A percentile compares a stretch with the other conserved stretches of the same genome.
Conservation (phyloP, 805 yeast genomes). For the Ogataea paraovalis region DNA sequence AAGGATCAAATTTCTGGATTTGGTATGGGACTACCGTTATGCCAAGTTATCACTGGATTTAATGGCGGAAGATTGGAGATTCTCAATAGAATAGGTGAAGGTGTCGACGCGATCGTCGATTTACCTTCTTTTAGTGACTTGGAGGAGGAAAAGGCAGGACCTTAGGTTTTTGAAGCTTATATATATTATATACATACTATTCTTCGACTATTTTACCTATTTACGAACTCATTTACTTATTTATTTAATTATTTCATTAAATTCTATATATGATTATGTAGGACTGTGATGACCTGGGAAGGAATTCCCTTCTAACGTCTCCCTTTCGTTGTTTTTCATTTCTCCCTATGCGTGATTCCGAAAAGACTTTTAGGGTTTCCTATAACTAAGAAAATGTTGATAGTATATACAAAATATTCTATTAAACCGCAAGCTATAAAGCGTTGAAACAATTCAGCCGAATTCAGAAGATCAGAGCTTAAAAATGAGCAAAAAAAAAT, state of each 20-base stretch:
- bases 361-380: no score
- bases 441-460: no score
- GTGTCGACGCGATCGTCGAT: slow-evolving; percentile 22
- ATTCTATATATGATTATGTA: no score
- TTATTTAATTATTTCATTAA: no score
- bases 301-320: no score
- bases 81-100: slow-evolving; percentile 19
- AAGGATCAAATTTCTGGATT: slow-evolving; percentile 30
- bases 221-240: neutral
- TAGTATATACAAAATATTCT: neutral
- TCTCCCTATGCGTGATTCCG: no score
- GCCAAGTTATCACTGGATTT: slow-evolving; percentile 25
- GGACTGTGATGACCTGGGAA: no score
- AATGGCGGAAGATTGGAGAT: slow-evolving; percentile 24
- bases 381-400: no score
- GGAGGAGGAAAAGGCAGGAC: neutral
- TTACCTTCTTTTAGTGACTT: slow-evolving; percentile 13
- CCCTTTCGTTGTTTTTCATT: no score
- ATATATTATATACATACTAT: no score
- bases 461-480: neutral
- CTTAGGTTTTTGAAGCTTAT: no score
- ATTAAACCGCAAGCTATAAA: neutral
- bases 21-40: slow-evolving; percentile 32
- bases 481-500: neutral
- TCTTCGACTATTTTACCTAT: no score